Evolutionary conservation across 306 rosid species (phyloP).

Genomic region (Luffa aegyptiaca): DNA sequence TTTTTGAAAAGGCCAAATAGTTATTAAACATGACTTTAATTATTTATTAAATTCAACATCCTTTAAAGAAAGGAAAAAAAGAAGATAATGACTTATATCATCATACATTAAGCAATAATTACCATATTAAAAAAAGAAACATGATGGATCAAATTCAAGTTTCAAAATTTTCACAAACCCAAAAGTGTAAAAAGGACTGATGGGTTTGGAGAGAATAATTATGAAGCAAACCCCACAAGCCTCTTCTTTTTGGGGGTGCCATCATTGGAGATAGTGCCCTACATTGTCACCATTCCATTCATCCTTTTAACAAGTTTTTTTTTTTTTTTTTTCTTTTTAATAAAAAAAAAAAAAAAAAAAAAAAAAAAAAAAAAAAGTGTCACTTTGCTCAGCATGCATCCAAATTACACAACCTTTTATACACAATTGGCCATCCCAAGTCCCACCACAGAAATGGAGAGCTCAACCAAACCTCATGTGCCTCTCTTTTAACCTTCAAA

Average conservation of each 20-base stretch:
- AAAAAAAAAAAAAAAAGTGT: background rate
- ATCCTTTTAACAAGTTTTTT: background rate
- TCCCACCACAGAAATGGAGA: constrained; percentile 4
- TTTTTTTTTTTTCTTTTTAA: too few species aligned
- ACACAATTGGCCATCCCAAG: constrained; percentile 4
- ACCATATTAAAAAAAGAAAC: background rate
- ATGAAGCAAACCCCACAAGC: constrained; percentile 7
- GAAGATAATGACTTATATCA: background rate
- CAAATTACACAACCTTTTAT: constrained; percentile 10
- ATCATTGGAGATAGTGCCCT: constrained; percentile 13
- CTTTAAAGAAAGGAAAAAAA: background rate
- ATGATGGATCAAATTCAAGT: background rate
- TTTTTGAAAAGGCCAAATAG: too few species aligned
- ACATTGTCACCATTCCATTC: constrained; percentile 14
- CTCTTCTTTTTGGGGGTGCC: background rate
- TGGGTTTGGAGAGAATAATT: constrained; percentile 1
- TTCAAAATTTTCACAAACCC: constrained; percentile 1
- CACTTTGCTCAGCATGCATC: constrained; percentile 3
- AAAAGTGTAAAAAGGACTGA: background rate
- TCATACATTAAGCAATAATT: background rate
- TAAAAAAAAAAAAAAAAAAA: background rate
- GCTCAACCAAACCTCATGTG: constrained; percentile 11
- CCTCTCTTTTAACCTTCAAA: background rate
- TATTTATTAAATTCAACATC: background rate
- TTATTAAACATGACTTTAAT: background rate